Conservation (phyloP, 2,329 filamentous ascomycete species). For the Calycina herbarum region DNA sequence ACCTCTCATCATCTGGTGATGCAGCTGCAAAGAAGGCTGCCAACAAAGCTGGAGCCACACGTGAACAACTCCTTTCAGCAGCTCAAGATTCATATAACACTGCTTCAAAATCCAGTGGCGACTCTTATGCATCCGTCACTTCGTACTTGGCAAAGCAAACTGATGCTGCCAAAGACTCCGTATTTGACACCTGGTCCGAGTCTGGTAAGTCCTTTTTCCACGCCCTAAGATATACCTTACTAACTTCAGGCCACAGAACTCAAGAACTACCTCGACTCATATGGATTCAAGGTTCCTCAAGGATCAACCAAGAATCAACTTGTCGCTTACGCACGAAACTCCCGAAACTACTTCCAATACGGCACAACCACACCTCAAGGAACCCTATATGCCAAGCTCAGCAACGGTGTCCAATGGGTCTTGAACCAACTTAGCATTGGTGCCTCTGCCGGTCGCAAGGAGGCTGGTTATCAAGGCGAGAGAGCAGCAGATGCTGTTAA, state of each 20-base stretch:
- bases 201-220: slow-evolving; percentile 34
- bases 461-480: slow-evolving; percentile 44
- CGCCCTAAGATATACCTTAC: background rate
- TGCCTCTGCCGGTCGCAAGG: slow-evolving; percentile 46
- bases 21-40: slow-evolving; percentile 57
- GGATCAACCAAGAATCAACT: slow-evolving; percentile 58
- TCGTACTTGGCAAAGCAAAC: slow-evolving; percentile 69
- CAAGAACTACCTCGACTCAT: slow-evolving; percentile 78
- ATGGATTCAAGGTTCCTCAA: slow-evolving; percentile 55
- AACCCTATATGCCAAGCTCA: slow-evolving; percentile 65
- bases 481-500: slow-evolving; percentile 45
- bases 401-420: slow-evolving; percentile 47
- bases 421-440: slow-evolving; percentile 50
- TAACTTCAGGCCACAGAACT: slow-evolving; percentile 50
- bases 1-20: slow-evolving; percentile 54
- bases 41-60: slow-evolving; percentile 63
- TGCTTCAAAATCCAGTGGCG: slow-evolving; percentile 58
- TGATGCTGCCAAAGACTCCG: slow-evolving; percentile 60
- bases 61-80: slow-evolving; percentile 70
- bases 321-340: slow-evolving; percentile 68
- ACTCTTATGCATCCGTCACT: slow-evolving; percentile 65
- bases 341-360: slow-evolving; percentile 75
- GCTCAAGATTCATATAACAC: slow-evolving; percentile 61
- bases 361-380: slow-evolving; percentile 66
- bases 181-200: slow-evolving; percentile 72